Evolutionary conservation across 495 filamentous ascomycete genomes (phyloP).

Genomic region (Xylaria bambusicola): DNA sequence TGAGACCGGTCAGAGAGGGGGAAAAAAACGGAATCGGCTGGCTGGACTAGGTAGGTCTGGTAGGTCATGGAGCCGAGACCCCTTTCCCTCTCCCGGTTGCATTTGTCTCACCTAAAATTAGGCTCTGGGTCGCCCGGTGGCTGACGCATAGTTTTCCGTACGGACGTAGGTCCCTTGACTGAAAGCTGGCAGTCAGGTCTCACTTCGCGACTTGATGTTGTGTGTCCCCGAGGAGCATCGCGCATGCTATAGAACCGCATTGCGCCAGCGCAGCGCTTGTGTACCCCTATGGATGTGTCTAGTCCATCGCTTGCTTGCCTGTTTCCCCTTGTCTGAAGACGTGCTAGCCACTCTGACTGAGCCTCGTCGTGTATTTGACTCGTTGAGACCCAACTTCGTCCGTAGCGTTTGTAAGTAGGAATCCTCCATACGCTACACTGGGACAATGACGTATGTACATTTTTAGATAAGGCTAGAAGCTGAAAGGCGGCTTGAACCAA

Average conservation of each 20-base stretch:
- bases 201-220: slow-evolving; percentile 9
- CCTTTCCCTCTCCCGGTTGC: slow-evolving; percentile 7
- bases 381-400: background rate
- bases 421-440: background rate
- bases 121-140: background rate
- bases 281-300: background rate
- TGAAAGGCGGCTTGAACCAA: background rate
- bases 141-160: slow-evolving; percentile 7
- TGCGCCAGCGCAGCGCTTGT: background rate
- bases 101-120: background rate
- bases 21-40: slow-evolving; percentile 16
- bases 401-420: background rate
- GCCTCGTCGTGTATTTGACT: background rate
- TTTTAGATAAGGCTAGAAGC: slow-evolving; percentile 3
- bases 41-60: slow-evolving; percentile 12
- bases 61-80: slow-evolving; percentile 18
- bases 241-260: slow-evolving; percentile 2
- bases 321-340: background rate
- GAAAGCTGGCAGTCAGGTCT: slow-evolving; percentile 3
- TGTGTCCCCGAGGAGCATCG: background rate
- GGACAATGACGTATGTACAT: background rate
- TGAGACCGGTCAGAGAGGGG: slow-evolving; percentile 20
- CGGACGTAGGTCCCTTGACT: slow-evolving; percentile 7
- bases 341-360: background rate
- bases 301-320: background rate